Evolutionary conservation across 139 green algal genomes (phyloP).

Genomic region (Edaphochlamys debaryana): DNA sequence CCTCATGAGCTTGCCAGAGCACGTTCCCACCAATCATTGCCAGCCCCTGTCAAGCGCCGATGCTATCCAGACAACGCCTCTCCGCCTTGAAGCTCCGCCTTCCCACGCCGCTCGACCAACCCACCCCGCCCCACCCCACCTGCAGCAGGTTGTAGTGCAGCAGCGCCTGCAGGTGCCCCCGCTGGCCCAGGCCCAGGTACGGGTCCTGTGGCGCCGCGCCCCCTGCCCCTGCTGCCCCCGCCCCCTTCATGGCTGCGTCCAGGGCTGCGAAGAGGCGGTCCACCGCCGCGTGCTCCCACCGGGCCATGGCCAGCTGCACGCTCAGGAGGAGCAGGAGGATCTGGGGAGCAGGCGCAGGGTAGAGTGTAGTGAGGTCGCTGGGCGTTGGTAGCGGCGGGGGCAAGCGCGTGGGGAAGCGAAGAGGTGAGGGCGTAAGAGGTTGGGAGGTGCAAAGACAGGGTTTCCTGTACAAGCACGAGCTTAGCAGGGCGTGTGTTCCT

Average conservation of each 20-base stretch:
- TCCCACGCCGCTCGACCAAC: background rate
- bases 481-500: background rate
- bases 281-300: slow-evolving; percentile 32
- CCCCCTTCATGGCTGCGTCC: background rate
- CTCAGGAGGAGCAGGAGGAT: slow-evolving; percentile 41
- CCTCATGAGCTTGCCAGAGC: too few species aligned
- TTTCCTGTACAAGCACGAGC: background rate
- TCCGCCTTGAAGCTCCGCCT: too few species aligned
- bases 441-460: too few species aligned
- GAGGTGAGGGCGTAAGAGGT: too few species aligned
- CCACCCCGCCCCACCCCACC: background rate
- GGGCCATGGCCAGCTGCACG: slow-evolving; percentile 38
- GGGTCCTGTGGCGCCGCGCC: too few species aligned
- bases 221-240: background rate
- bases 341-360: slow-evolving; percentile 1
- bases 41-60: too few species aligned
- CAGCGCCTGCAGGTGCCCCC: background rate
- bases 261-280: background rate
- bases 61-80: too few species aligned
- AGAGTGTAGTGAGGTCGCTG: background rate
- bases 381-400: background rate
- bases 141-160: slow-evolving; percentile 54
- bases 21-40: too few species aligned
- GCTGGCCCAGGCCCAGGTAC: background rate
- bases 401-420: background rate